These are phyloP conservation scores for Ophiostoma ulmi DNA, from an alignment of 2,329 filamentous ascomycete genomes.

Conservation along the genomic window DNA sequence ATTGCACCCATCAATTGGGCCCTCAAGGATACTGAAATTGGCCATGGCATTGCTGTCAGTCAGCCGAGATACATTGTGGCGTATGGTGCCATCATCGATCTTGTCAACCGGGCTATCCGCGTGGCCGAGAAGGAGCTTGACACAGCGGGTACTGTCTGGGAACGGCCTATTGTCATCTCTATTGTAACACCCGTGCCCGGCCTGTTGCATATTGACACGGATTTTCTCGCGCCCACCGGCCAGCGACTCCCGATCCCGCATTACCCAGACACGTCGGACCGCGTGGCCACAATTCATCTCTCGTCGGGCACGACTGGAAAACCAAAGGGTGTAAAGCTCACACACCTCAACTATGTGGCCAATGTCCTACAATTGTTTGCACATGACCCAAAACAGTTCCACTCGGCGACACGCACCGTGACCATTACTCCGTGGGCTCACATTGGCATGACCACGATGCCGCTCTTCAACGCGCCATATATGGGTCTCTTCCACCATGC, in stretches of 20 bases:
- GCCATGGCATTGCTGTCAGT: conserved; percentile 40
- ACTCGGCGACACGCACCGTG: conserved; percentile 35
- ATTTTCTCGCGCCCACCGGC: not conserved
- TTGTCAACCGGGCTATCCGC: conserved; percentile 34
- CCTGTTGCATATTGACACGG: not conserved
- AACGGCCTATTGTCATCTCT: not conserved
- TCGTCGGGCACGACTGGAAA: conserved; percentile 47
- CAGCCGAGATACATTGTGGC: conserved; percentile 40
- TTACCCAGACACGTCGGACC: conserved; percentile 21
- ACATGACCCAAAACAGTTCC: conserved; percentile 37
- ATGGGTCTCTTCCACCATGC: conserved; percentile 43
- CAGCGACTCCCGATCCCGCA: not conserved
- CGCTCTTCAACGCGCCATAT: conserved; percentile 42
- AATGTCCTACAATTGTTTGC: conserved; percentile 36
- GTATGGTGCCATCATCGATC: conserved; percentile 35
- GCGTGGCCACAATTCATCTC: conserved; percentile 37
- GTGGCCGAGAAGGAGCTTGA: conserved; percentile 32
- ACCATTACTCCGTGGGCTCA: conserved; percentile 43
- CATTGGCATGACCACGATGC: conserved; percentile 42
- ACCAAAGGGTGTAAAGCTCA: conserved; percentile 45
- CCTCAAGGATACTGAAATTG: conserved; percentile 26
- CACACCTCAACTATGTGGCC: conserved; percentile 43
- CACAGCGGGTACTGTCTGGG: conserved; percentile 25
- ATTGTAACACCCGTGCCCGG: not conserved
- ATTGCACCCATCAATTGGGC: conserved; percentile 2